phyloP scores from a whole-genome alignment of 352 stramenopile genomes.

The Globisporangium mamillatum region DNA sequence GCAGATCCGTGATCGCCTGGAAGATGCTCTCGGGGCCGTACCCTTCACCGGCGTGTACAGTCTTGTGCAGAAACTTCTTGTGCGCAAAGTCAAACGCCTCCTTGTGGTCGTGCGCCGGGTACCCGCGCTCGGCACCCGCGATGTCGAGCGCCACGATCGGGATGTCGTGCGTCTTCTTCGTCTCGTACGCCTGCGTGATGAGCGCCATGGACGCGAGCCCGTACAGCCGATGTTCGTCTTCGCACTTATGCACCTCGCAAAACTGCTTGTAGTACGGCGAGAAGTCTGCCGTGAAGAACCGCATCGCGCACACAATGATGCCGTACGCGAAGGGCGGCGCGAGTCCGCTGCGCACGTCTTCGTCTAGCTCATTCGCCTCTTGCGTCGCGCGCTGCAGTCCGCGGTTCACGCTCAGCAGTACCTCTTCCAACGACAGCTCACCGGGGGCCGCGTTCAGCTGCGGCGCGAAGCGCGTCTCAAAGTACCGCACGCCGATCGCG shows the following conservation, averaged over 20 bases:
- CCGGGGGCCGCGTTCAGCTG: slow-evolving; percentile 72
- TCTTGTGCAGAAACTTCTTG: slow-evolving; percentile 89
- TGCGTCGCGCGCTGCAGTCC: slow-evolving; percentile 60
- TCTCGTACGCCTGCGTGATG: slow-evolving; percentile 74
- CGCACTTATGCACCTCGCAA: slow-evolving; percentile 71
- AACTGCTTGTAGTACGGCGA: slow-evolving; percentile 85
- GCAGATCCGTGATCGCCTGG: slow-evolving; percentile 80
- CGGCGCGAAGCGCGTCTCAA: slow-evolving; percentile 85
- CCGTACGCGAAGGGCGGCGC: slow-evolving; percentile 76
- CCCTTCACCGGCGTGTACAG: slow-evolving; percentile 83
- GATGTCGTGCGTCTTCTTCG: slow-evolving; percentile 59
- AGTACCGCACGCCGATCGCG: slow-evolving; percentile 75
- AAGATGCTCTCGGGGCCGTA: slow-evolving; percentile 89
- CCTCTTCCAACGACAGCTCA: slow-evolving; percentile 63
- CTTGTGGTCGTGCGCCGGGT: slow-evolving; percentile 74
- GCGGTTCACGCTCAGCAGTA: slow-evolving; percentile 65
- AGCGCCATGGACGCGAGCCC: slow-evolving; percentile 80
- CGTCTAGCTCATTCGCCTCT: slow-evolving; percentile 60
- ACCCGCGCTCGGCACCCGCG: slow-evolving; percentile 75
- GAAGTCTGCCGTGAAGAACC: slow-evolving; percentile 81
- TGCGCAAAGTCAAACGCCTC: slow-evolving; percentile 84
- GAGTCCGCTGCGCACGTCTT: slow-evolving; percentile 41
- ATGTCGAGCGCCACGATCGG: slow-evolving; percentile 88
- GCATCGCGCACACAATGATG: slow-evolving; percentile 90
- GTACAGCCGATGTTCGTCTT: slow-evolving; percentile 74